phyloP scores from a whole-genome alignment of 2,329 filamentous ascomycete genomes.

The Chalara sp. region DNA sequence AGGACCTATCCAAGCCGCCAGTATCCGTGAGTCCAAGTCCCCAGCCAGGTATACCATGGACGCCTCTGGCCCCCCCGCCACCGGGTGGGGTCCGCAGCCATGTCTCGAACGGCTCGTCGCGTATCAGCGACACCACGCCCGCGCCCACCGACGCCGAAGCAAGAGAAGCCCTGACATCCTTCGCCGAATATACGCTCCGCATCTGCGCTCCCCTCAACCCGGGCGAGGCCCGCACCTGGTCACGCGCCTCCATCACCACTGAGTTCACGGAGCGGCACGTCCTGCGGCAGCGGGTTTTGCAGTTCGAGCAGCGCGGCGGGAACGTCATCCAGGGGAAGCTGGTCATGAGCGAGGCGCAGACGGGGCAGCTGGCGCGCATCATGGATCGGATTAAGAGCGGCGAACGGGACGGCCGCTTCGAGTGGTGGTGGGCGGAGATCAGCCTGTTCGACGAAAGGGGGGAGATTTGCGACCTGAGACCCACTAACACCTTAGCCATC shows the following conservation, averaged over 20 bases:
- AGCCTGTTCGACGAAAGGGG: slow-evolving; percentile 10
- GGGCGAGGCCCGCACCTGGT: slow-evolving; percentile 6
- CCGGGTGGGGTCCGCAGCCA: not conserved
- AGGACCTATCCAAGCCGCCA: no score
- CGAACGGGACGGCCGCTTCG: slow-evolving; percentile 17
- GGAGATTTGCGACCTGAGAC: not conserved
- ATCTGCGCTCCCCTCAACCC: not conserved
- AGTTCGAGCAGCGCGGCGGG: slow-evolving; percentile 5
- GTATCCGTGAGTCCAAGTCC: no score
- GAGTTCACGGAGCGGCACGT: slow-evolving; percentile 4
- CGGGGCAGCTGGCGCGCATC: slow-evolving; percentile 12
- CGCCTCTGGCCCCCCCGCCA: not conserved
- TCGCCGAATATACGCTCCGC: slow-evolving; percentile 16
- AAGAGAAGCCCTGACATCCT: slow-evolving; percentile 12
- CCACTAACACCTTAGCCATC: not conserved
- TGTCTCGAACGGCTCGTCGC: not conserved
- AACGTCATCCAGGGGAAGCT: slow-evolving; percentile 14
- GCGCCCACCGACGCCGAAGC: slow-evolving; percentile 8
- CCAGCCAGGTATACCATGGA: no score
- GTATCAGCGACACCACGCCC: slow-evolving; percentile 5
- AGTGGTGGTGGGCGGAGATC: slow-evolving; percentile 18
- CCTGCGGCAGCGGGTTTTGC: slow-evolving; percentile 6
- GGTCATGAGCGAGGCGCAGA: slow-evolving; percentile 15
- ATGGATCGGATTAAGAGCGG: slow-evolving; percentile 13
- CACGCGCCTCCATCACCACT: slow-evolving; percentile 8